Evolutionary conservation across 2,329 filamentous ascomycete species (phyloP), one percentile per base, ranked within the genome.

Genomic region (Decorospora gaudefroyi): DNA sequence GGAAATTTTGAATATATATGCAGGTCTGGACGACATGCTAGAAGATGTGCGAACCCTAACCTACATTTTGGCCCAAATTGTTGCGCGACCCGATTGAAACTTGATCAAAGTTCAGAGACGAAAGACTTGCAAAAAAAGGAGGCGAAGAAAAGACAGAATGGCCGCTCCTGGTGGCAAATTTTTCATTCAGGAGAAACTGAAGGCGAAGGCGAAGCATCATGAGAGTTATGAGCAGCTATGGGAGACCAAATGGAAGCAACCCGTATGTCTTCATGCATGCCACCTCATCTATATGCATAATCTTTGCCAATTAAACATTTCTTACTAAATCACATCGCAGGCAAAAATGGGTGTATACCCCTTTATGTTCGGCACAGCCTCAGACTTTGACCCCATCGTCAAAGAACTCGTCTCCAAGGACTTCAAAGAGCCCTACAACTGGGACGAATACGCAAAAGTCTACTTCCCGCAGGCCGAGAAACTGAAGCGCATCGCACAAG

Each of bases 171-270:
- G 65, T 15, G 67, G 67, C 5, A 63, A 69, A 37, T 77, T 68
- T 61, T 76, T 75, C 57, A 74, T 78, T n/a, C 70, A 77, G 45
- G 69, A 75, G 10, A 72, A 74, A 27, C 50, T 78, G 19, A 60
- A 65, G 18, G 69, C 60, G 13, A 64, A 64, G 9, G 75, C 75
- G 4, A 50, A 63, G 19, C 76, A 78, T 50, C 76, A 78, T 51
- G 73, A 76, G 51, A 73, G 65, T 45, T 77, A 69, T 52, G 59
- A 72, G 49, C 65, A 74, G 53, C 61, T 78, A 18, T 90, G 87
- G 86, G 84, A 88, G 71, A 87, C 83, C 5, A 88, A 88, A 69
- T 90, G 86, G 86, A 84, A 84, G 69, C 74, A 78, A 55, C 83
- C 83, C 4, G 83, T 85, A 71, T 43, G 78, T 59, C 15, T 8